phyloP scores from a whole-genome alignment of 495 filamentous ascomycete species.

The Usnea hakonensis region DNA sequence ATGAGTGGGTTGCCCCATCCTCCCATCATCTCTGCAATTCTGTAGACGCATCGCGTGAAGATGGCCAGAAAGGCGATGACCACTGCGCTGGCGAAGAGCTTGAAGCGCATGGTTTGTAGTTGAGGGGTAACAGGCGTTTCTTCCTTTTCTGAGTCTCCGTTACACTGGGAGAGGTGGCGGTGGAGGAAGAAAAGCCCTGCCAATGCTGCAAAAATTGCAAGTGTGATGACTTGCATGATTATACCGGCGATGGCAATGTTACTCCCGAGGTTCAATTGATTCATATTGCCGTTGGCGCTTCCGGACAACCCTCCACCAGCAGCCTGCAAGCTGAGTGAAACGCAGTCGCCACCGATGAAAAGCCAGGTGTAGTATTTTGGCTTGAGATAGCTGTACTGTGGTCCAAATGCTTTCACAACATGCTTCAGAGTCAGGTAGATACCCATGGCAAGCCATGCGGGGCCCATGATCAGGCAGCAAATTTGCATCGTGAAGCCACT shows the following conservation, averaged over 20 bases:
- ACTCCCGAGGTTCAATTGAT: conserved; percentile 41
- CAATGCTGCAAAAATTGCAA: conserved; percentile 43
- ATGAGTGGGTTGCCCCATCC: conserved; percentile 63
- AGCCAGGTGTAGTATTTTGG: conserved; percentile 53
- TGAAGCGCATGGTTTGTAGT: conserved; percentile 37
- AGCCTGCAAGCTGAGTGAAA: conserved; percentile 52
- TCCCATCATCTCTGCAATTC: conserved; percentile 59
- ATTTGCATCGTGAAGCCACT: conserved; percentile 56
- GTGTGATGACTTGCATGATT: conserved; percentile 55
- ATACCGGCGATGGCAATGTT: conserved; percentile 61
- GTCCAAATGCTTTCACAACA: conserved; percentile 44
- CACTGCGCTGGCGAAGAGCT: conserved; percentile 43
- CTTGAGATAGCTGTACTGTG: conserved; percentile 42
- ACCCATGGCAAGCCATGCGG: conserved; percentile 52
- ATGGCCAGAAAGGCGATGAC: conserved; percentile 52
- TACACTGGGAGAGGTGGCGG: conserved; percentile 9
- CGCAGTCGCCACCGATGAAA: conserved; percentile 57
- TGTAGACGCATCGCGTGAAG: conserved; percentile 59
- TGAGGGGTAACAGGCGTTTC: conserved; percentile 16
- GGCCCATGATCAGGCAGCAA: conserved; percentile 53
- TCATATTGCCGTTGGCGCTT: conserved; percentile 30
- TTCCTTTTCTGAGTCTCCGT: conserved; percentile 18
- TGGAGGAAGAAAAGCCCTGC: conserved; percentile 9
- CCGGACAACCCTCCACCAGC: conserved; percentile 54
- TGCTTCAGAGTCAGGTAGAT: conserved; percentile 61